These are phyloP conservation scores for Pelagophyceae sp. DNA, from an alignment of 352 stramenopile species.

Conservation along the genomic window DNA sequence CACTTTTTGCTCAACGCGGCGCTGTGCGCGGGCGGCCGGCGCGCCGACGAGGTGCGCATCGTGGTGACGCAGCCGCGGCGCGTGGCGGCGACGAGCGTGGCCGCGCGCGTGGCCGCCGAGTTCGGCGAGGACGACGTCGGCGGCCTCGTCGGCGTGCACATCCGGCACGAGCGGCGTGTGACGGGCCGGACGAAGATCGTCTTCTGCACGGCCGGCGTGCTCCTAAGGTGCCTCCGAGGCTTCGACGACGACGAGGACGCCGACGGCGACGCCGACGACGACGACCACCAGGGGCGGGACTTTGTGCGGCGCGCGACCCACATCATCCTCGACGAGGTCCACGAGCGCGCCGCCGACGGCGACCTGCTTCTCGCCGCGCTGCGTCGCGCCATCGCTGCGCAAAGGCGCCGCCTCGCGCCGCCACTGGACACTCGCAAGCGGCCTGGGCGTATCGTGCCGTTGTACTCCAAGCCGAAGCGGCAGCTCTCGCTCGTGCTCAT, in stretches of 20 bases:
- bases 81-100: constrained; percentile 81
- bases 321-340: constrained; percentile 50
- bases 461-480: constrained; percentile 24
- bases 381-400: constrained; percentile 29
- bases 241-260: constrained; percentile 1
- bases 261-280: constrained; percentile 16
- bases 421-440: too few relatives aligned
- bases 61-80: constrained; percentile 82
- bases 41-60: constrained; percentile 39
- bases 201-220: constrained; percentile 70
- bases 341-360: constrained; percentile 43
- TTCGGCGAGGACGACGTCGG: constrained; percentile 54
- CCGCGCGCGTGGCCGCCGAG: constrained; percentile 77
- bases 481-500: constrained; percentile 62
- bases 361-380: constrained; percentile 47
- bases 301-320: constrained; percentile 40
- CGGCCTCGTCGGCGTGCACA: constrained; percentile 72
- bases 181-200: constrained; percentile 66
- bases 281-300: neutral
- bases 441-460: too few relatives aligned
- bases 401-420: constrained; percentile 17
- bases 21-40: neutral
- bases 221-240: constrained; percentile 45
- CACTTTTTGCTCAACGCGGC: constrained; percentile 35
- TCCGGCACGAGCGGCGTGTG: constrained; percentile 71